A percentile compares a stretch with the other conserved stretches of the same genome.
Conservation (phyloP, 345 rosid genomes). For the Syzygium aromaticum region DNA sequence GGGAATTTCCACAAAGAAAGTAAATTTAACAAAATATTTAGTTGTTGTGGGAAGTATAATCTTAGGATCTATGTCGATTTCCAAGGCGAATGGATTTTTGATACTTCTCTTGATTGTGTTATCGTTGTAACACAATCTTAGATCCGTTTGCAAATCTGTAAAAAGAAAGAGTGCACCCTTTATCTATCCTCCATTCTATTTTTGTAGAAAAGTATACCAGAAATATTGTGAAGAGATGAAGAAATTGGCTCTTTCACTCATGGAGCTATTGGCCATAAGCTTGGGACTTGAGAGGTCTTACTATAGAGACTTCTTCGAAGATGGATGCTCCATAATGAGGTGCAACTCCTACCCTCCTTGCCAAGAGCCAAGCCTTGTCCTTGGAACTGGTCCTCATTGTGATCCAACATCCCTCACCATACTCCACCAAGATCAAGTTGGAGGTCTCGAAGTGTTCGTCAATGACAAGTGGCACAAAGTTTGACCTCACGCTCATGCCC, state of each 20-base stretch:
- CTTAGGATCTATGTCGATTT: neutral
- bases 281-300: conserved; percentile 25
- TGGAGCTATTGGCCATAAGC: conserved; percentile 27
- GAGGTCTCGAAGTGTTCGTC: conserved; percentile 38
- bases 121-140: neutral
- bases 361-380: conserved; percentile 23
- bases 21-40: neutral
- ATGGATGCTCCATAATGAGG: conserved; percentile 28
- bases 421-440: conserved; percentile 46
- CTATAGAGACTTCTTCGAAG: conserved; percentile 26
- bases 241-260: conserved; percentile 9
- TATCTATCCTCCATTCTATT: neutral
- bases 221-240: conserved; percentile 26
- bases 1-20: neutral
- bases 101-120: neutral
- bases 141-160: neutral
- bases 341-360: conserved; percentile 48
- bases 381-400: conserved; percentile 48
- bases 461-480: conserved; percentile 25
- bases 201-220: conserved; percentile 16
- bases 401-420: conserved; percentile 35
- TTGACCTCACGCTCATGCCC: conserved; percentile 29
- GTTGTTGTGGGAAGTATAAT: neutral
- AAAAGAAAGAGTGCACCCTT: neutral
- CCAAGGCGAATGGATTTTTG: neutral